A percentile compares a stretch with the other conserved stretches of the same genome.
Evolutionary conservation across 495 filamentous ascomycete species (phyloP).

Genomic region (Hyaloscypha variabilis): DNA sequence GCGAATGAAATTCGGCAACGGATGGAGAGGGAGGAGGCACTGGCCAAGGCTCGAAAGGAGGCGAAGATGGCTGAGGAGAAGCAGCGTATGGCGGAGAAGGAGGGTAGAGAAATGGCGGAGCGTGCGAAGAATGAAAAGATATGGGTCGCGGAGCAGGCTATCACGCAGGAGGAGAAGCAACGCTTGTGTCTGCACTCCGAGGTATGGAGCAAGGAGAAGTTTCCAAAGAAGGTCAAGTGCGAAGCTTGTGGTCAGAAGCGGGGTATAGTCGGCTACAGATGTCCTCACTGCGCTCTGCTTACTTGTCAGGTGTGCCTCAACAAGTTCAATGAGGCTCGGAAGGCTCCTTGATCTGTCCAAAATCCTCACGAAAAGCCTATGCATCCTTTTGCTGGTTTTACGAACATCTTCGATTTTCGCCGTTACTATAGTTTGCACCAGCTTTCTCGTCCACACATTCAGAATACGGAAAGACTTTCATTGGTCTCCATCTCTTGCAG

Average conservation of each 20-base stretch:
- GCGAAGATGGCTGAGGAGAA: neutral
- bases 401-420: no score
- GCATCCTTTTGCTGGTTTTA: no score
- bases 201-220: constrained; percentile 31
- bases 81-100: neutral
- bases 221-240: constrained; percentile 35
- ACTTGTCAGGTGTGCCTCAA: constrained; percentile 34
- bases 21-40: neutral
- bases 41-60: neutral
- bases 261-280: constrained; percentile 33
- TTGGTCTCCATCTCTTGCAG: no score
- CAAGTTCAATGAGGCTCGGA: neutral
- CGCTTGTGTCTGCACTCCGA: constrained; percentile 30
- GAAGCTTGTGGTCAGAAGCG: constrained; percentile 29
- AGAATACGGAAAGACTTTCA: no score
- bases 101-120: constrained; percentile 1
- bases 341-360: neutral
- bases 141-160: constrained; percentile 23
- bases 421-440: no score
- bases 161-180: constrained; percentile 26
- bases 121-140: constrained; percentile 14
- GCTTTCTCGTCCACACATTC: no score
- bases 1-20: neutral
- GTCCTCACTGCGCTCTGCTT: constrained; percentile 32
- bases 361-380: no score